Evolutionary conservation across 768 basidiomycete genomes (phyloP).

Genomic region (Lactarius tabidus): DNA sequence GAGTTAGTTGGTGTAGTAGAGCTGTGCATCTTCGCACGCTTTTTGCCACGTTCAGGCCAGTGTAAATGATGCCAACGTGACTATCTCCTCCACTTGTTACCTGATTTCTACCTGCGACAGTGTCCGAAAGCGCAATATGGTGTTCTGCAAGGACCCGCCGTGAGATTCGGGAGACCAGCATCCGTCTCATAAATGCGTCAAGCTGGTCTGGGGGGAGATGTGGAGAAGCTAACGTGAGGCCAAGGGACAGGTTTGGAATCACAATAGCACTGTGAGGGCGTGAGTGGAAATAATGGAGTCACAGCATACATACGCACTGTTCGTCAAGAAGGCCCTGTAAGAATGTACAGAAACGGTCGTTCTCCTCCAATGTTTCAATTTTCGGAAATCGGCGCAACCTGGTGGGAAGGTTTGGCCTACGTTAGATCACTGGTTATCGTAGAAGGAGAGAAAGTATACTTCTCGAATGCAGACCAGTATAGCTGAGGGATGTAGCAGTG

Average conservation of each 20-base stretch:
- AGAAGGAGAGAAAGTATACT: conserved; percentile 39
- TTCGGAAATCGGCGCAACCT: conserved; percentile 59
- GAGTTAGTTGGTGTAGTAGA: conserved; percentile 49
- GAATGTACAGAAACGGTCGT: conserved; percentile 75
- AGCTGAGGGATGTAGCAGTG: conserved; percentile 43
- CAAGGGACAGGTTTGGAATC: conserved; percentile 78
- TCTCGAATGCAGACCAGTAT: conserved; percentile 85
- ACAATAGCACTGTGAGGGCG: conserved; percentile 52
- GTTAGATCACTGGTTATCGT: not conserved
- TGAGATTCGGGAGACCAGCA: conserved; percentile 88
- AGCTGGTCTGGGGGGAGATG: conserved; percentile 73
- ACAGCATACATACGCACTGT: conserved; percentile 53
- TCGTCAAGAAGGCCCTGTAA: conserved; percentile 59
- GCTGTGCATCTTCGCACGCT: conserved; percentile 67
- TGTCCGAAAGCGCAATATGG: conserved; percentile 75
- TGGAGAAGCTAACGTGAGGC: conserved; percentile 79
- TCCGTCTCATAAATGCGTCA: conserved; percentile 85
- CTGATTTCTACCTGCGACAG: conserved; percentile 36
- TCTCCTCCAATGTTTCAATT: conserved; percentile 68
- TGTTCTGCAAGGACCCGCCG: conserved; percentile 86
- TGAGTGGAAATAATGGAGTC: conserved; percentile 3
- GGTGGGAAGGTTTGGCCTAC: conserved; percentile 16
- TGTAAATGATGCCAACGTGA: conserved; percentile 84
- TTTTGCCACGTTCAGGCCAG: conserved; percentile 61
- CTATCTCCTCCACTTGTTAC: conserved; percentile 34